Evolutionary conservation across 768 basidiomycete species (phyloP), one percentile per base, ranked within the genome.

Genomic region (Mycena maculata): DNA sequence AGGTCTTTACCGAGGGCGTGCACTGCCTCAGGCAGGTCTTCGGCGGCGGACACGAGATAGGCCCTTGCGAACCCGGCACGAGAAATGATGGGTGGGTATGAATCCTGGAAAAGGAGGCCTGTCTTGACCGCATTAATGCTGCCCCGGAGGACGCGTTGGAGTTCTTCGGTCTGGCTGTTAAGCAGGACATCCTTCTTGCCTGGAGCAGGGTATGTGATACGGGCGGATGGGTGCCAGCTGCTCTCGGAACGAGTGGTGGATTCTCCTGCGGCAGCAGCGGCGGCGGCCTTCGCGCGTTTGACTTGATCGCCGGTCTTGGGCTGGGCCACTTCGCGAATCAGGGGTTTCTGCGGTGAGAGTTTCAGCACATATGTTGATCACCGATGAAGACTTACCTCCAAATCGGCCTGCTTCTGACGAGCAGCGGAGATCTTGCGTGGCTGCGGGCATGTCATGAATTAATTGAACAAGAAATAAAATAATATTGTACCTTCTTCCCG

Each of bases 341-440:
- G 11, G 13, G 59, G 59, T 30, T 41, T 60, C 59, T 60, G 22
- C 27, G 10, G 22, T n/a, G 44, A 45, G 8, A n/a, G 8, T n/a
- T 7, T 45, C 44, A 45, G 44, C 22, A 11, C 9, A 38, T 9
- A 38, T 38, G 36, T 12, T 10, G n/a, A 20, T 45, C n/a, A 8
- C 7, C 10, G 8, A 31, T 28, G 25, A 31, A 31, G 22, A 8
- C 39, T 31, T 41, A 50, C 59, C 47, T 60, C 59, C 18, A 30
- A 18, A 20, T 60, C 48, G 0, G 59, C 59, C 36, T 49, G 11
- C 25, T 50, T 38, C n/a, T 60, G 59, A 11, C 25, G 47, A 31
- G 47, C 47, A 10, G 59, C 59, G 18, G 59, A 39, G 7, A 60
- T 48, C 38, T 49, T 60, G 11, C 22, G 44, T 20, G 22, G n/a